Base-by-base conservation (phyloP, 768 basidiomycete genomes). In the Mycena alexandri region DNA sequence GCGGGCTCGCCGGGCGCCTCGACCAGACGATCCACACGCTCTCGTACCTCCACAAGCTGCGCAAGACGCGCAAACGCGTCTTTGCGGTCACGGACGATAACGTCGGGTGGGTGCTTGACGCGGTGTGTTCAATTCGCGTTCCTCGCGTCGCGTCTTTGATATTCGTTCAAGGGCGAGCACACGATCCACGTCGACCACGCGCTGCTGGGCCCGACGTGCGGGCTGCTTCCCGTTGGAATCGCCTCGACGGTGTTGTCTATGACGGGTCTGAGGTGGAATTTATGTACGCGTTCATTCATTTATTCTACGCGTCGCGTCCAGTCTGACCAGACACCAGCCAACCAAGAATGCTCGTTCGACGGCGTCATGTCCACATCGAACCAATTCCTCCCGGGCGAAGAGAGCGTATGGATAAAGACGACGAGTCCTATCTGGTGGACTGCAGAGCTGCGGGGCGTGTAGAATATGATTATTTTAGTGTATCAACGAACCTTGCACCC, bases 1-100 rank as follows among this genome's bases (percentile, higher is more conserved):
- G 98, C 7, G 96, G 98, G 0, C 81, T 99, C 3, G 86, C 93
- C 6, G 98, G 98, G 0, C 89, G 98, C 29, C 82, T 99, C 5
- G 98, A 99, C 77, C 98, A 99, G 73, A 98, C 96, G 0, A 83
- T 96, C 5, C 96, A 98, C 73, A 91, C 94, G 0, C 84, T 99
- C 13, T 93, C 95, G 3, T 86, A 91, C 53, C 79, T 99, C 1
- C 88, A 96, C 78, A 95, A 95, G 76, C 81, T 96, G 22, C 88
- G 93, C 48, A 86, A 83, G 72, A 79, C 71, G 1, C 83, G 89
- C 34, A 75, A 85, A 12, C 83, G 83, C 22, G 86, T 92, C 3
- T 96, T 89, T 75, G 93, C 87, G 0, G 82, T 96, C 13, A 94
- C 94, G n/a, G 93, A 95, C 56, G 95, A 98, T 53, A 95, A 92